These are phyloP conservation scores for Polyporus arcularius DNA, from an alignment of 768 basidiomycete species.

Conservation along the genomic window DNA sequence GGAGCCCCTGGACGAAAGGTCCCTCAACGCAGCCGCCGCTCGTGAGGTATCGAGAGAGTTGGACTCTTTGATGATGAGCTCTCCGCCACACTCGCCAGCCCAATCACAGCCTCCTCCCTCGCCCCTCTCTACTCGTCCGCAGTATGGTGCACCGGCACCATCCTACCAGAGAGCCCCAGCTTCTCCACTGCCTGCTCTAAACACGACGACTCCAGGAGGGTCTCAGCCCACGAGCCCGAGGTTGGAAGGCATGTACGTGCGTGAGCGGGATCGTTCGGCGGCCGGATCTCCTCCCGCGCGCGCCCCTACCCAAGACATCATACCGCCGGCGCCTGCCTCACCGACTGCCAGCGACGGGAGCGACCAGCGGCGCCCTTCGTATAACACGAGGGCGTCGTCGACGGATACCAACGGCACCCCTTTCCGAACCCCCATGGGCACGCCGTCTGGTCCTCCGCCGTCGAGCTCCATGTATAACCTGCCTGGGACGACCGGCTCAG, in stretches of 20 bases:
- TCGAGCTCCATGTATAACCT: conserved; percentile 26
- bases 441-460: conserved; percentile 34
- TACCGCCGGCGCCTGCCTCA: conserved; percentile 3
- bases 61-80: conserved; percentile 51
- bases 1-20: conserved; percentile 14
- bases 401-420: conserved; percentile 27
- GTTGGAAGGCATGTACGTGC: conserved; percentile 14
- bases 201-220: background rate
- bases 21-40: conserved; percentile 66
- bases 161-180: conserved; percentile 33
- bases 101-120: conserved; percentile 35
- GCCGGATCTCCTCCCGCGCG: conserved; percentile 8
- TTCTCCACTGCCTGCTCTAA: conserved; percentile 40
- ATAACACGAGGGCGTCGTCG: conserved; percentile 22
- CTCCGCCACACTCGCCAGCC: conserved; percentile 31
- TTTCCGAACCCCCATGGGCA: conserved; percentile 50
- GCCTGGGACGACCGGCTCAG: conserved; percentile 16
- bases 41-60: conserved; percentile 67
- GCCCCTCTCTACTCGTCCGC: conserved; percentile 9
- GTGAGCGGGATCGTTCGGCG: conserved; percentile 20
- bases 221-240: conserved; percentile 10
- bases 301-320: background rate
- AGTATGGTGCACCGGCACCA: conserved; percentile 2
- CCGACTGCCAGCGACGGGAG: conserved; percentile 6
- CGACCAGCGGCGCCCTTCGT: conserved; percentile 29